Evolutionary conservation across 768 basidiomycete species (phyloP).

Genomic region (Xerocomellus amylosporus): DNA sequence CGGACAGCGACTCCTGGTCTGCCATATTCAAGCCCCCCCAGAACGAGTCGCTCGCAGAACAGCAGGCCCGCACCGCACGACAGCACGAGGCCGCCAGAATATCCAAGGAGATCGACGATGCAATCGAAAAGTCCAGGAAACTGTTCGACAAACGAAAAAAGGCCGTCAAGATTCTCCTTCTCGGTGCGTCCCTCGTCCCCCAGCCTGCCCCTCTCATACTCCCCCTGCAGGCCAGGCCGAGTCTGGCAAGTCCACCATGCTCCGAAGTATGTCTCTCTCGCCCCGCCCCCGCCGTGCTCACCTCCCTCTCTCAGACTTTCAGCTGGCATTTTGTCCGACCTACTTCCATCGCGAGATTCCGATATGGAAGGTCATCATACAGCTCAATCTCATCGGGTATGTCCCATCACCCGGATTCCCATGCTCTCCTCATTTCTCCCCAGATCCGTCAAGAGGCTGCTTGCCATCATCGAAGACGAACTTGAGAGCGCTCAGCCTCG

Average conservation of each 20-base stretch:
- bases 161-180: slow-evolving; percentile 30
- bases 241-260: slow-evolving; percentile 33
- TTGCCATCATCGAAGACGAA: slow-evolving; percentile 50
- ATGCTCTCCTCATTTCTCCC: background rate
- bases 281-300: background rate
- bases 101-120: slow-evolving; percentile 30
- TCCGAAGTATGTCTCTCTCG: slow-evolving; percentile 18
- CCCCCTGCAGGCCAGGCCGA: slow-evolving; percentile 26
- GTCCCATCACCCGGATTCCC: background rate
- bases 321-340: slow-evolving; percentile 59
- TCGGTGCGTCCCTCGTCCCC: slow-evolving; percentile 10
- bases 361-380: slow-evolving; percentile 63
- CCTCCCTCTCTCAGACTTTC: slow-evolving; percentile 50
- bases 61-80: background rate
- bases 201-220: background rate
- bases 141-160: slow-evolving; percentile 23
- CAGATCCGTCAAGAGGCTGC: slow-evolving; percentile 57
- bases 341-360: slow-evolving; percentile 56
- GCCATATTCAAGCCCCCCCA: slow-evolving; percentile 18
- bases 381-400: slow-evolving; percentile 67
- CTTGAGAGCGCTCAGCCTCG: slow-evolving; percentile 18
- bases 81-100: slow-evolving; percentile 26
- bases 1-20: slow-evolving; percentile 26
- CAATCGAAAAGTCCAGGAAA: slow-evolving; percentile 26
- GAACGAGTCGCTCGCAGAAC: slow-evolving; percentile 11